Base-by-base conservation (phyloP, 768 basidiomycete species). In the Candolleomyces efflorescens region DNA sequence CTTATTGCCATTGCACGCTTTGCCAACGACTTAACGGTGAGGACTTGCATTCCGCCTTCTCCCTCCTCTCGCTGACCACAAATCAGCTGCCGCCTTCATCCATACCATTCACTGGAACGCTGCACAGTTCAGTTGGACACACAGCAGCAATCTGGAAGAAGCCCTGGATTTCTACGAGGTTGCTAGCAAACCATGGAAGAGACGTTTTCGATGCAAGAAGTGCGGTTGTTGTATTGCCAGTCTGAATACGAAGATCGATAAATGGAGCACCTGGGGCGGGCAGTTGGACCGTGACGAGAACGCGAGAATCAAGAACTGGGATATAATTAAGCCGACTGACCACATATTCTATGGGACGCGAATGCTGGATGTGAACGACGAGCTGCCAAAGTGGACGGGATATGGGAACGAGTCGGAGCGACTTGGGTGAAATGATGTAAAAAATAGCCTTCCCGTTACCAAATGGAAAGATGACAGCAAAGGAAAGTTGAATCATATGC, bases 1-100 rank as follows among this genome's bases (percentile, higher is more conserved):
- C 82, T 5, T 88, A 82, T 63, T 89, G 85, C 60, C 88, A 89
- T 64, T 90, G 88, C 64, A 83, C 83, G 3, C 67, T 78, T n/a
- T 90, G 88, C 63, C 87, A 89, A 67, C 73, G 79, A 41, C 65
- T 87, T 52, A 81, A 71, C 61, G 82, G 85, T 80, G 64, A 57
- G 73, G 24, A 26, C 4, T 5, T 52, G 48, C 23, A 41, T 23
- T 52, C 55, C 41, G 53, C 59, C 46, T 32, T 47, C n/a, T 38
- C 5, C 39, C 5, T 23, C 24, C 22, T 47, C 52, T 41, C 23
- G 47, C 12, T 36, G 43, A 39, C 18, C 44, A 27, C 13, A 38
- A 11, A 26, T 18, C 53, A 86, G 86, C 76, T 3, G 81, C 78
- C 60, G 82, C 86, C 3, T 87, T 86, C 63, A 76, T 89, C 41